Conservation (phyloP, 1,284 basidiomycete species). For the Marasmius tenuissimus region DNA sequence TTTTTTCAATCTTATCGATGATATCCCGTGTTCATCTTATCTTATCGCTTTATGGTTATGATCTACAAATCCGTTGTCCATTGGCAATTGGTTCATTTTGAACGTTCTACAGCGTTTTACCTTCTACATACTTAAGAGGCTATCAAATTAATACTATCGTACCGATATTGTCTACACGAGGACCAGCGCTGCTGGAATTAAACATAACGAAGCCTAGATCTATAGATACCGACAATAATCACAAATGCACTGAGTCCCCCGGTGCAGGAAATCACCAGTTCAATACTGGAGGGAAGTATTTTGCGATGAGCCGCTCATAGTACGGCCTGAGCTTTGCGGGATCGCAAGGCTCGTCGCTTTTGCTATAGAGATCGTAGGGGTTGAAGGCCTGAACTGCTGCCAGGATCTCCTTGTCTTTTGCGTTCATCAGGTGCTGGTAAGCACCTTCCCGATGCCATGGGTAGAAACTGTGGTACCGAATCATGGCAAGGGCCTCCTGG, state of each 20-base stretch:
- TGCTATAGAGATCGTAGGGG: slow-evolving; percentile 91
- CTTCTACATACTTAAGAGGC: no score
- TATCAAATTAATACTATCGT: no score
- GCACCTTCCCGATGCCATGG: slow-evolving; percentile 88
- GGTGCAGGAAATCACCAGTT: slow-evolving; percentile 58
- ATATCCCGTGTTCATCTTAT: no score
- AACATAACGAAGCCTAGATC: neutral
- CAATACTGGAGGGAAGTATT: slow-evolving; percentile 80
- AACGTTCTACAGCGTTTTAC: no score
- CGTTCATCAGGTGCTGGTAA: slow-evolving; percentile 76
- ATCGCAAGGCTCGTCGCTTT: slow-evolving; percentile 73
- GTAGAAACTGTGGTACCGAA: slow-evolving; percentile 93
- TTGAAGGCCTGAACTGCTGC: slow-evolving; percentile 79
- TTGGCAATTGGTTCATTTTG: no score
- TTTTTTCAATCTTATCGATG: neutral
- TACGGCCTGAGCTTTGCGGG: slow-evolving; percentile 73
- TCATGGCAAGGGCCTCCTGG: slow-evolving; percentile 85
- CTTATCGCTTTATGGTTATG: no score
- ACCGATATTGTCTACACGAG: no score
- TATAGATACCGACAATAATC: slow-evolving; percentile 9
- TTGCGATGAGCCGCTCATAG: slow-evolving; percentile 78
- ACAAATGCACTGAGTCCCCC: no score
- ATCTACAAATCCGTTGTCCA: no score
- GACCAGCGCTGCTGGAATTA: no score
- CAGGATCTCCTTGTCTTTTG: slow-evolving; percentile 61